Evolutionary conservation across 1,284 basidiomycete genomes (phyloP), one percentile per base, ranked within the genome.

Genomic region (Apiotrichum veenhuisii): DNA sequence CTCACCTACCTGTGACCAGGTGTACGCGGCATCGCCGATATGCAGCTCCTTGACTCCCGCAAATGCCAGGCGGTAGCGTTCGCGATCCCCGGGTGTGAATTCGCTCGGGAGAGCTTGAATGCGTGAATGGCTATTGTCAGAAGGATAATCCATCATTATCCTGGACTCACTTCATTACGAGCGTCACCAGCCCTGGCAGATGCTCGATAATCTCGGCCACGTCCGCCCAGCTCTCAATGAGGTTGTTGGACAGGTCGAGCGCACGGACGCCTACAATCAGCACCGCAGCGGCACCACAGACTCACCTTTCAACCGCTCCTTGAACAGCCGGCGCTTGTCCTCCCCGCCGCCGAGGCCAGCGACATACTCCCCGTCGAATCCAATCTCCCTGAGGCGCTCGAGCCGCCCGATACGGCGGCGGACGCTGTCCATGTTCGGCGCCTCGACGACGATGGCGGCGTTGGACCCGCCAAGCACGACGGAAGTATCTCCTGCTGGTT

Each of bases 391-490:
- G 45, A 97, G 79, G 18, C 80, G 81, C 52, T 83, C 82, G 20
- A 97, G 77, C 53, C 84, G 78, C 1, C 85, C 79, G 18, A 95
- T 82, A 47, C 87, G 87, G 30, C 79, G 75, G 57, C 86, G 81
- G 54, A 97, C 85, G 67, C 86, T 87, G 67, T 89, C 85, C 48
- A 96, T 79, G 44, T 85, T 83, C 0, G 93, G 88, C 1, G 89
- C 89, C 72, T 96, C 89, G 17, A 98, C 90, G 61, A 89, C 81
- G 59, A 97, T 94, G 1, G 82, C 79, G 17, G 87, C 86, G 54
- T 84, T 83, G 30, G 89, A 91, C 1, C 87, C 88, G n/a, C 90
- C 91, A 22, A 94, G 80, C 7, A 85, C 68, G 27, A 93, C 81
- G 1, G 43, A 44, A 12, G 30, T 12, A 15, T 18, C 27, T 18